These are phyloP conservation scores for Exophiala spinifera DNA, from an alignment of 2,329 filamentous ascomycete genomes.

Conservation along the genomic window DNA sequence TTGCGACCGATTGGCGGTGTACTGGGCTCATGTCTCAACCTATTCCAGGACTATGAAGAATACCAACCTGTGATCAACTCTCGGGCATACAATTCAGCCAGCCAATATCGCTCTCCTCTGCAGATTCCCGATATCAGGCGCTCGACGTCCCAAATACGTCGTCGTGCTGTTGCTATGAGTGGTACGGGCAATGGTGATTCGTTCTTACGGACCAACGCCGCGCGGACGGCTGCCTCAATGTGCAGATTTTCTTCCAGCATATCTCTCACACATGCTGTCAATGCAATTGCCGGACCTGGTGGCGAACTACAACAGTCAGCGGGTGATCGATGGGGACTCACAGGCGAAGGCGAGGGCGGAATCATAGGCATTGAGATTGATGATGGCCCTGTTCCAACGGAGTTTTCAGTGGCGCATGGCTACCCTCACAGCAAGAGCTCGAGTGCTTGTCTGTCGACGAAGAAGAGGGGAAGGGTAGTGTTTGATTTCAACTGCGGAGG, in stretches of 20 bases:
- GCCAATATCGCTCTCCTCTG: background rate
- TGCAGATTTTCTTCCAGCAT: slow-evolving; percentile 57
- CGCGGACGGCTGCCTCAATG: slow-evolving; percentile 69
- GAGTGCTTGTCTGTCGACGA: background rate
- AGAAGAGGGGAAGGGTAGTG: slow-evolving; percentile 53
- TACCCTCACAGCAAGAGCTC: background rate
- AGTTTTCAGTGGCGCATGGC: too few relatives aligned
- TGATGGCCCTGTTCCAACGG: slow-evolving; percentile 28
- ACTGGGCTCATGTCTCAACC: slow-evolving; percentile 11
- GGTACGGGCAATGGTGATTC: slow-evolving; percentile 88
- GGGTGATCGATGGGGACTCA: slow-evolving; percentile 67
- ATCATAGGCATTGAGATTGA: slow-evolving; percentile 67
- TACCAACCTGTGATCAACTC: background rate
- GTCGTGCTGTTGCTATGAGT: slow-evolving; percentile 48
- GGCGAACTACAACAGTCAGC: slow-evolving; percentile 75
- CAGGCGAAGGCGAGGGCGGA: slow-evolving; percentile 77
- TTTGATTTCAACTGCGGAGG: slow-evolving; percentile 83
- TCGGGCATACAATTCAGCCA: slow-evolving; percentile 2
- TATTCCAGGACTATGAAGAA: background rate
- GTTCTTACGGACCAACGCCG: slow-evolving; percentile 70
- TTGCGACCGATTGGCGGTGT: slow-evolving; percentile 1
- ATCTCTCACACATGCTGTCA: slow-evolving; percentile 56
- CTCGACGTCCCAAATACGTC: slow-evolving; percentile 4
- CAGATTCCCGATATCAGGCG: background rate
- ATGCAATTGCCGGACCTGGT: slow-evolving; percentile 63